Evolutionary conservation across 2,329 filamentous ascomycete species (phyloP).

Genomic region (Aureobasidium pullulans): DNA sequence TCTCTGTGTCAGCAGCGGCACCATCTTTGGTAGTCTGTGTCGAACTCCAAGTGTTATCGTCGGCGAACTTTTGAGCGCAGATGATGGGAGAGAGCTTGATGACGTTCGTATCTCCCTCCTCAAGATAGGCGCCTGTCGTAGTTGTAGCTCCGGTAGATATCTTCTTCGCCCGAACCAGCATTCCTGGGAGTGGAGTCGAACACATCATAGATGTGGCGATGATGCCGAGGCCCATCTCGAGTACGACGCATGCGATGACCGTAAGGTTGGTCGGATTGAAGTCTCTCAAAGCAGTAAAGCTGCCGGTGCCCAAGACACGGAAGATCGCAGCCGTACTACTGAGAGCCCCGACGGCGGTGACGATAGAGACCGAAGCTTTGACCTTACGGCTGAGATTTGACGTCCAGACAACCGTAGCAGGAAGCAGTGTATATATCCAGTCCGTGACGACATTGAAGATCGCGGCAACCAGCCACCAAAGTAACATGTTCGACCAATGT

Average conservation of each 20-base stretch:
- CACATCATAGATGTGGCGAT: slow-evolving; percentile 1
- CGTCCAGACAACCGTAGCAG: slow-evolving; percentile 33
- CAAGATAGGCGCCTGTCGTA: neutral
- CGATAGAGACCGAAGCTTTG: slow-evolving; percentile 33
- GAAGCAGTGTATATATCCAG: slow-evolving; percentile 31
- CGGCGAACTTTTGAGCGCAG: neutral
- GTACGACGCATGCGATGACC: slow-evolving; percentile 26
- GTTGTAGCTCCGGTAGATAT: no score
- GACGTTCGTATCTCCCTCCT: neutral
- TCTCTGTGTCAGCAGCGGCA: neutral
- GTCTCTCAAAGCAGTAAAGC: slow-evolving; percentile 18
- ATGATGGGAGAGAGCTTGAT: slow-evolving; percentile 7
- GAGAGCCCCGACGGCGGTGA: slow-evolving; percentile 33
- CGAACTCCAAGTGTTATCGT: neutral
- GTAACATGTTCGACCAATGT: slow-evolving; percentile 15
- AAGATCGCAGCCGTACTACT: slow-evolving; percentile 22
- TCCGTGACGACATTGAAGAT: slow-evolving; percentile 32
- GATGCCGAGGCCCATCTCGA: slow-evolving; percentile 24
- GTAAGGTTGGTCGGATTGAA: slow-evolving; percentile 21
- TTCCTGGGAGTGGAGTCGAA: neutral
- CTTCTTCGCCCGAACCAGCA: neutral
- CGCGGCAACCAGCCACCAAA: slow-evolving; percentile 20
- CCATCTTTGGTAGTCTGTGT: neutral
- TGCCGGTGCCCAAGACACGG: slow-evolving; percentile 18
- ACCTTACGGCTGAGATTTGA: slow-evolving; percentile 33